A percentile compares a stretch with the other conserved stretches of the same genome.
Conservation (phyloP, 2,329 filamentous ascomycete genomes). For the Hymenoscyphus infarciens region DNA sequence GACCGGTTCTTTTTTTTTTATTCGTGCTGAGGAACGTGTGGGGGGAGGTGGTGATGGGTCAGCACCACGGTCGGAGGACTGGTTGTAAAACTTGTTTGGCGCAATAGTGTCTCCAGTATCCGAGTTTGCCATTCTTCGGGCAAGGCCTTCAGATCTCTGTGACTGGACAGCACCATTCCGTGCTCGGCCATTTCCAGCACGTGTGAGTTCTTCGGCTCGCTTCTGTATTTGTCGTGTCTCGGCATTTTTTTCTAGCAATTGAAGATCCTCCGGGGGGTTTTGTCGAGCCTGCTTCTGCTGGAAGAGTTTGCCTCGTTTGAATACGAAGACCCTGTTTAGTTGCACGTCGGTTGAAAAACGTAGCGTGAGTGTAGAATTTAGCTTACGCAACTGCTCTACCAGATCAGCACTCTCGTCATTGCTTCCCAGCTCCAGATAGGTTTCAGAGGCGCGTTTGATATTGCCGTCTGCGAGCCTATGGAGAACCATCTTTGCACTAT, state of each 20-base stretch:
- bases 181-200: neutral
- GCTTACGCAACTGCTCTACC: neutral
- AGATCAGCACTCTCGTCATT: conserved; percentile 6
- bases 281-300: neutral
- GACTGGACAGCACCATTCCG: neutral
- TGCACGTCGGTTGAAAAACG: neutral
- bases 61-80: neutral
- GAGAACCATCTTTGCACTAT: neutral
- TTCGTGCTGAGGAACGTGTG: conserved; percentile 20
- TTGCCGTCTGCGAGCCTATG: neutral
- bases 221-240: neutral
- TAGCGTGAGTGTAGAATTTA: neutral
- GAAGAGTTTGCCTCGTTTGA: neutral
- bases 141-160: neutral
- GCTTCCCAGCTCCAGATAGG: conserved; percentile 10
- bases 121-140: neutral
- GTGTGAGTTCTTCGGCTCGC: neutral
- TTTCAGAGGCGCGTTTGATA: neutral
- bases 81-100: conserved; percentile 10
- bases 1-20: neutral
- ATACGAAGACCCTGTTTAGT: conserved; percentile 11
- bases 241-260: conserved; percentile 3
- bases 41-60: neutral
- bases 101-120: neutral
- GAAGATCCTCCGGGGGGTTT: neutral